Evolutionary conservation across 306 rosid species (phyloP).

Genomic region (Morella rubra): DNA sequence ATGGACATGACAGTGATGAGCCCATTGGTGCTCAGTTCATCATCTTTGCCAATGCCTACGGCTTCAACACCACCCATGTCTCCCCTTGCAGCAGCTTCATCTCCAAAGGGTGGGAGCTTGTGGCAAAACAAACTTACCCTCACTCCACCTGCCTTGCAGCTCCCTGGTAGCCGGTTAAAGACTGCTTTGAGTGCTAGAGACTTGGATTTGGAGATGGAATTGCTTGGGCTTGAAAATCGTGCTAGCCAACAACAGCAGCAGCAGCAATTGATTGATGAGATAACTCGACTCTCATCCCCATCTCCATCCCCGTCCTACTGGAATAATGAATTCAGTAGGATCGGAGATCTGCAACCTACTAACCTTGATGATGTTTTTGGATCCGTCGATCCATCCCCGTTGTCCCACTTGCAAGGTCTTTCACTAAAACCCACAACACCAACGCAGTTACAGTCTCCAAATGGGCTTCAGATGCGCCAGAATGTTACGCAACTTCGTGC

Average conservation of each 20-base stretch:
- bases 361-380: slow-evolving; percentile 85
- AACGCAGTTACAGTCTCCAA: slow-evolving; percentile 62
- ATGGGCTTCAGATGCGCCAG: slow-evolving; percentile 70
- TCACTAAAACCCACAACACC: slow-evolving; percentile 56
- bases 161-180: slow-evolving; percentile 85
- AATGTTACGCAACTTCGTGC: slow-evolving; percentile 90
- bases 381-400: slow-evolving; percentile 60
- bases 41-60: slow-evolving; percentile 66
- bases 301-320: slow-evolving; percentile 76
- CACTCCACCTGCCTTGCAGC: slow-evolving; percentile 92
- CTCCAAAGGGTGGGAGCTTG: slow-evolving; percentile 81
- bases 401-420: slow-evolving; percentile 69
- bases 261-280: slow-evolving; percentile 81
- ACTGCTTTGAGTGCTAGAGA: slow-evolving; percentile 80
- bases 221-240: slow-evolving; percentile 59
- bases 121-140: slow-evolving; percentile 88
- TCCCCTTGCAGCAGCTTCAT: slow-evolving; percentile 70
- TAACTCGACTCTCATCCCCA: slow-evolving; percentile 86
- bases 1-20: slow-evolving; percentile 73
- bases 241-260: slow-evolving; percentile 57
- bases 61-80: slow-evolving; percentile 95
- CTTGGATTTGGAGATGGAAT: slow-evolving; percentile 77
- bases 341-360: slow-evolving; percentile 71
- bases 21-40: slow-evolving; percentile 74
- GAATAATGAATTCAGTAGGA: slow-evolving; percentile 51